Evolutionary conservation across 2,329 filamentous ascomycete genomes (phyloP).

Genomic region (Stachybotrys elegans): DNA sequence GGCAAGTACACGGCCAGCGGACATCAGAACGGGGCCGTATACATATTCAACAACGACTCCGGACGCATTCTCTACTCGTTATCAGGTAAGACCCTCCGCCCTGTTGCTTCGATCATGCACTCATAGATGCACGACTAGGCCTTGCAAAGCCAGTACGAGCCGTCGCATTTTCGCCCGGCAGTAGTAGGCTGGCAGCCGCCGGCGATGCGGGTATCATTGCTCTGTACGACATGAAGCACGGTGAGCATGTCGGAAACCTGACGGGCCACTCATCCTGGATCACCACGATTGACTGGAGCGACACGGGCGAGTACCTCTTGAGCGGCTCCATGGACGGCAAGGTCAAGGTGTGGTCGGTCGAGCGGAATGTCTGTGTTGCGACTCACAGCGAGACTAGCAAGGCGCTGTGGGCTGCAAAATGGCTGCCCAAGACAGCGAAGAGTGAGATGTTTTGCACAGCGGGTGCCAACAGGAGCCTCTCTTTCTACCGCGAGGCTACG

Average conservation of each 20-base stretch:
- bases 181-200: constrained; percentile 79
- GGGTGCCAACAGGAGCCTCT: constrained; percentile 69
- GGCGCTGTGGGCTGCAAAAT: constrained; percentile 76
- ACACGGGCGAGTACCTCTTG: constrained; percentile 85
- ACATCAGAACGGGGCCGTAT: constrained; percentile 86
- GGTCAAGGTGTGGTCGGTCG: constrained; percentile 92
- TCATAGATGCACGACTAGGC: constrained; percentile 47
- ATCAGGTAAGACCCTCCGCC: constrained; percentile 51
- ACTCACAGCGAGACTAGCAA: constrained; percentile 90
- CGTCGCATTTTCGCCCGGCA: constrained; percentile 82
- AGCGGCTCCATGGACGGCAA: constrained; percentile 90
- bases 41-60: constrained; percentile 91
- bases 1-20: constrained; percentile 85
- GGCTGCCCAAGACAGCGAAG: constrained; percentile 69
- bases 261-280: constrained; percentile 81
- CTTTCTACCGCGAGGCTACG: constrained; percentile 81
- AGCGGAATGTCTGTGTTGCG: constrained; percentile 77
- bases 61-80: constrained; percentile 82
- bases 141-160: constrained; percentile 81
- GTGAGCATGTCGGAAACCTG: constrained; percentile 86
- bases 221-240: constrained; percentile 86
- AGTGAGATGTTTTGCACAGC: constrained; percentile 73
- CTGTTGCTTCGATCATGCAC: background rate
- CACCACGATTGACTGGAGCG: constrained; percentile 86
- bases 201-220: constrained; percentile 87